Evolutionary conservation across 2,329 filamentous ascomycete species (phyloP), one percentile per base, ranked within the genome.

Genomic region (Monilinia polystroma): DNA sequence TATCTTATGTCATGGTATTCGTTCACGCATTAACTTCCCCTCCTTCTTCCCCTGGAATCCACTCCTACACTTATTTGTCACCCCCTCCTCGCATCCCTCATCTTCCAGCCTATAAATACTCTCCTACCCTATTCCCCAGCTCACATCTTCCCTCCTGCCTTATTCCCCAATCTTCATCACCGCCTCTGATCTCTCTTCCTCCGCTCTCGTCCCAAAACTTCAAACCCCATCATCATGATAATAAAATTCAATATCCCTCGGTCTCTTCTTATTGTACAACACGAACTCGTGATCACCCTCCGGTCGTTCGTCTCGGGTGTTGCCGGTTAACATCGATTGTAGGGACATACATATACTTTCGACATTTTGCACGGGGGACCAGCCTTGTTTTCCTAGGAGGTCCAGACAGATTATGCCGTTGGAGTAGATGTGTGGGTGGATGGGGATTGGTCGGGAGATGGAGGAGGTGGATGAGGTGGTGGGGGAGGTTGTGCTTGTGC

Each of bases 251-350:
- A 99, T 96, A 78, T 99, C 93, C 73, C 90, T 85, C 56, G 94
- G 92, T 51, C 94, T 84, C 71, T 88, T 85, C 35, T 86, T 87
- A 76, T 97, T 97, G 68, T 86, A 87, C 65, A 86, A 83, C 35
- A 97, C 93, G 75, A 99, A 98, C 14, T 95, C 90, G 66, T 90
- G 91, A 75, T 99, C 93, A 4, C 94, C 95, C 0, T 90, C 90
- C 0, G 95, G 95, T 45, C 95, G 84, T 79, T 98, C 93, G 74
- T 94, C 90, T 80, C 93, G 94, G 14, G 87, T 90, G 78, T 99
- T 99, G 69, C 94, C 93, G 1, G 95, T 97, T 75, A 99, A 80
- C 95, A 99, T 99, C 81, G 92, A 97, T 80, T 99, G 95, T 65
- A 99, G 85, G 78, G 92, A 96, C 86, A 99, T 95, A 81, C 93